Conservation (phyloP, 1,284 basidiomycete species). For the Trichosporon ovoides region DNA sequence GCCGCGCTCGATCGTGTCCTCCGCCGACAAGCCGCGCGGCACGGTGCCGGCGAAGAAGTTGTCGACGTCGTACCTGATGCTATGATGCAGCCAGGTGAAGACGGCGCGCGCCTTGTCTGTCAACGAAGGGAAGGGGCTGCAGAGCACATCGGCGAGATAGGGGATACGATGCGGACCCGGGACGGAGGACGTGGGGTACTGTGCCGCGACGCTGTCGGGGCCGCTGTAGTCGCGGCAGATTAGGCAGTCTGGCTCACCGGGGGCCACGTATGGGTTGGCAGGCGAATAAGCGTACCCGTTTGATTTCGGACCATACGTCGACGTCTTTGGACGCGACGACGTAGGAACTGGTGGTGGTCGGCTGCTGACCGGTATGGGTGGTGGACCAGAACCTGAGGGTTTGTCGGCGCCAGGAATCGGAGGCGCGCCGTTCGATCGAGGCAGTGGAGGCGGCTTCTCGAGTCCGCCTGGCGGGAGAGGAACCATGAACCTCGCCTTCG, state of each 20-base stretch:
- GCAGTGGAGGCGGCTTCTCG: background rate
- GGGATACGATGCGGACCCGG: conserved; percentile 4
- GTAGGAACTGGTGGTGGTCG: conserved; percentile 9
- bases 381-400: background rate
- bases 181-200: conserved; percentile 7
- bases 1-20: conserved; percentile 12
- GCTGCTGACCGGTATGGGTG: background rate
- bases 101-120: conserved; percentile 20
- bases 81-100: conserved; percentile 22
- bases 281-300: background rate
- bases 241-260: background rate
- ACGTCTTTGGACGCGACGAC: background rate
- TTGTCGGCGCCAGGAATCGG: no score
- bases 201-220: conserved; percentile 11
- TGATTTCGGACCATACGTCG: background rate
- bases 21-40: conserved; percentile 3
- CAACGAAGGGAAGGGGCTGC: conserved; percentile 6
- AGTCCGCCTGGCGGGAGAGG: background rate
- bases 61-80: conserved; percentile 15
- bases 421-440: background rate
- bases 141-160: conserved; percentile 12
- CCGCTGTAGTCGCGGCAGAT: conserved; percentile 16
- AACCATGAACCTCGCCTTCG: background rate
- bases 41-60: conserved; percentile 12
- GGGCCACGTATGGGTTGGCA: background rate